Evolutionary conservation across 164 flowering plant species (phyloP).

Genomic region (Vitis labrusca): DNA sequence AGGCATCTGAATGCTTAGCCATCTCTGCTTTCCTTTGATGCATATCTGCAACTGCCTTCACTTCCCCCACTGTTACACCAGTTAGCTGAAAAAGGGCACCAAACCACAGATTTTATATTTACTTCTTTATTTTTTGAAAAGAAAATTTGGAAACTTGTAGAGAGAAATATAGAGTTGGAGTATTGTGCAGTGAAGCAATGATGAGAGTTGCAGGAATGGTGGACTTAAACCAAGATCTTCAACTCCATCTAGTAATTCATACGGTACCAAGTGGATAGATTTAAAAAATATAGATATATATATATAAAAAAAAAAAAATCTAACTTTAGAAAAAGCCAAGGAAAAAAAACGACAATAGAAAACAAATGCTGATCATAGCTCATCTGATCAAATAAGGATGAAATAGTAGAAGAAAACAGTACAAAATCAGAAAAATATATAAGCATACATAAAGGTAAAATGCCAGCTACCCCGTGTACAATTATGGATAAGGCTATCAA

Average conservation of each 20-base stretch:
- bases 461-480: conserved; percentile 1
- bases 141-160: conserved; percentile 13
- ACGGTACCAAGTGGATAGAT: conserved; percentile 5
- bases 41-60: conserved; percentile 98
- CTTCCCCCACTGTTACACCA: conserved; percentile 98
- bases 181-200: conserved; percentile 54
- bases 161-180: conserved; percentile 23
- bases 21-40: conserved; percentile 99
- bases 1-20: conserved; percentile 98
- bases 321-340: conserved; percentile 22
- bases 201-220: conserved; percentile 45
- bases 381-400: conserved; percentile 3
- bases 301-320: background rate
- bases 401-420: conserved; percentile 7
- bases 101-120: conserved; percentile 5
- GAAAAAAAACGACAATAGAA: conserved; percentile 8
- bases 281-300: background rate
- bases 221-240: conserved; percentile 20
- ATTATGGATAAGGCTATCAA: conserved; percentile 20
- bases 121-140: background rate
- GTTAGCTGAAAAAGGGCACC: conserved; percentile 69
- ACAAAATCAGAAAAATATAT: background rate
- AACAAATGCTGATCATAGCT: background rate
- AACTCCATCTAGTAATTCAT: conserved; percentile 20
- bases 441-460: background rate